phyloP scores from a whole-genome alignment of 352 stramenopile species.

The Phytophthora fragariae region DNA sequence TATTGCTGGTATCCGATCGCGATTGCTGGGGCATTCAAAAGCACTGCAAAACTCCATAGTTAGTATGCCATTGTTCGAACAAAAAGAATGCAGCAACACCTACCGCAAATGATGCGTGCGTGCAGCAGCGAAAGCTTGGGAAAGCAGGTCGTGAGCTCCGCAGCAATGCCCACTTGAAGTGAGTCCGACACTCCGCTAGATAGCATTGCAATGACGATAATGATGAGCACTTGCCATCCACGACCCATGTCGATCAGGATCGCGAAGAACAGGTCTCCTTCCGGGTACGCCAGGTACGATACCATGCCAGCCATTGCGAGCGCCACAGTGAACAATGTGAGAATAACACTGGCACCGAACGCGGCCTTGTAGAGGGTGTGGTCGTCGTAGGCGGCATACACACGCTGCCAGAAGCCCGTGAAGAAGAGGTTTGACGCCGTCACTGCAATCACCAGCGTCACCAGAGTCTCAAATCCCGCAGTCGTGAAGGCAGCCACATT shows the following conservation, averaged over 20 bases:
- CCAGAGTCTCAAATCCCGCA: constrained; percentile 63
- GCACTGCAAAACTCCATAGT: constrained; percentile 26
- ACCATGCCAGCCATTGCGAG: constrained; percentile 68
- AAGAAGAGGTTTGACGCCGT: constrained; percentile 74
- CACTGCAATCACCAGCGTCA: constrained; percentile 72
- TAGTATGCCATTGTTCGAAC: neutral
- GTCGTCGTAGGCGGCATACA: constrained; percentile 59
- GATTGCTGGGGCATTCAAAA: constrained; percentile 70
- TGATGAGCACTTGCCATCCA: constrained; percentile 66
- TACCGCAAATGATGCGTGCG: constrained; percentile 47
- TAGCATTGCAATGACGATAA: constrained; percentile 67
- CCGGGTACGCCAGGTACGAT: constrained; percentile 58
- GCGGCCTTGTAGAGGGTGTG: constrained; percentile 48
- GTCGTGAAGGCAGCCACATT: constrained; percentile 66
- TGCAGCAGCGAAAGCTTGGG: constrained; percentile 32
- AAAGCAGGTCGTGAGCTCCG: too few relatives aligned
- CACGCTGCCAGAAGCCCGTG: constrained; percentile 77
- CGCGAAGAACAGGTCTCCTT: constrained; percentile 65
- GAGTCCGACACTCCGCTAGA: too few relatives aligned
- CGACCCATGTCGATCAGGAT: constrained; percentile 69
- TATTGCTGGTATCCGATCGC: constrained; percentile 62
- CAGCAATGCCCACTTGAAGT: too few relatives aligned
- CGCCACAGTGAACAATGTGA: constrained; percentile 71
- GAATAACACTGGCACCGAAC: constrained; percentile 45
- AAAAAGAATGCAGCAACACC: too few relatives aligned